A percentile compares a stretch with the other conserved stretches of the same genome.
These are phyloP conservation scores for Decorospora gaudefroyi DNA, from an alignment of 2,329 filamentous ascomycete genomes.

Conservation along the genomic window DNA sequence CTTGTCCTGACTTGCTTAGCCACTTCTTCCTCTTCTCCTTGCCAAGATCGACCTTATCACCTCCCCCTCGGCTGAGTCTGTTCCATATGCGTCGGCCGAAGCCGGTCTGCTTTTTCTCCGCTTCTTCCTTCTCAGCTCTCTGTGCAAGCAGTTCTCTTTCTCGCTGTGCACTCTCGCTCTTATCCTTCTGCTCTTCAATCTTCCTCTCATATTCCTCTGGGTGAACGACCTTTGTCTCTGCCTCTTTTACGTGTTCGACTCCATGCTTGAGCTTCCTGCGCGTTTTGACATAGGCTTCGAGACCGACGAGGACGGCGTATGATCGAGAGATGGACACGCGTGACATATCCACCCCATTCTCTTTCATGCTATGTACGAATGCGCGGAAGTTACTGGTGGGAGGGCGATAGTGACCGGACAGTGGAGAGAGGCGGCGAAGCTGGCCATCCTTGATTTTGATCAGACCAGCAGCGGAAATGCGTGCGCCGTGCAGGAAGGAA, in stretches of 20 bases:
- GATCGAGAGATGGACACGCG: slow-evolving; percentile 78
- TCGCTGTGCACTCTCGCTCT: slow-evolving; percentile 64
- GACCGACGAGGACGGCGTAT: slow-evolving; percentile 79
- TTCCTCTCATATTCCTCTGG: slow-evolving; percentile 61
- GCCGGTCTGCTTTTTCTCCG: slow-evolving; percentile 45
- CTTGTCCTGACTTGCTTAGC: slow-evolving; percentile 41
- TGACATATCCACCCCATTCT: slow-evolving; percentile 76
- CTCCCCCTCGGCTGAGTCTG: slow-evolving; percentile 25
- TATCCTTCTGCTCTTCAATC: slow-evolving; percentile 58
- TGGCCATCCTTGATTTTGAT: slow-evolving; percentile 84
- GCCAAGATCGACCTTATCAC: slow-evolving; percentile 25
- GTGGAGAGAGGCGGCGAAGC: slow-evolving; percentile 70
- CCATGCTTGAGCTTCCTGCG: slow-evolving; percentile 65
- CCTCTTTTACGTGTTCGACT: slow-evolving; percentile 56
- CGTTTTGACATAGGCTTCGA: slow-evolving; percentile 77
- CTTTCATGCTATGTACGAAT: slow-evolving; percentile 74
- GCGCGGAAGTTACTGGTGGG: slow-evolving; percentile 81
- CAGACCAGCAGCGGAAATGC: slow-evolving; percentile 80
- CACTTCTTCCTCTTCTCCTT: slow-evolving; percentile 35
- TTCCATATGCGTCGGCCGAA: slow-evolving; percentile 40
- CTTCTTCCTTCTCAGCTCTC: slow-evolving; percentile 53
- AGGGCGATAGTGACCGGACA: slow-evolving; percentile 79
- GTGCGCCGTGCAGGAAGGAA: slow-evolving; percentile 81
- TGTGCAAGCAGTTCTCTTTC: slow-evolving; percentile 58
- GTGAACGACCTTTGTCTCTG: slow-evolving; percentile 63